Base-by-base conservation (phyloP, 2,329 filamentous ascomycete genomes). In the Clonostachys solani region DNA sequence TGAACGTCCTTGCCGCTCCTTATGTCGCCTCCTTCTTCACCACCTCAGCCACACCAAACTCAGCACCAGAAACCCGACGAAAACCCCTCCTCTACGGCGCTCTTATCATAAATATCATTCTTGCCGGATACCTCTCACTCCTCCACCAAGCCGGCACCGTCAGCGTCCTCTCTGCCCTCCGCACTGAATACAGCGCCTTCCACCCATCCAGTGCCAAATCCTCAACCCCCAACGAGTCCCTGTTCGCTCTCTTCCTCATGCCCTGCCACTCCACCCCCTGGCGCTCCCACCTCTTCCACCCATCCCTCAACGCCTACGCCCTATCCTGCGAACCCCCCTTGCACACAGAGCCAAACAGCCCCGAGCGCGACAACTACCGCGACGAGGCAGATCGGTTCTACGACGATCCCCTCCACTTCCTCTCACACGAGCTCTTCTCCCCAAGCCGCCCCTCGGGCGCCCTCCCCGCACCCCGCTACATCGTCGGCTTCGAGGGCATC, bases 221-320 rank as follows among this genome's bases (percentile, higher is more conserved):
- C 15, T 1, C 40, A 17, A 19, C 34, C 36, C 36, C 18, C 19
- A 51, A 56, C 35, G 57, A 69, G 35, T 76, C 80, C 49, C 73
- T 83, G 12, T 85, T 84, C 56, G 81, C 85, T 34, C 86, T 87
- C 17, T 96, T 97, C 68, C 77, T 99, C 19, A 95, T 92, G 78
- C 94, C 94, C 10, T 99, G 94, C 69, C 94, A 99, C 73, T 89
- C 87, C 54, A 97, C 92, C 1, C 92, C 94, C 3, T 97, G 94
- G 92, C 87, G 92, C 58, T 91, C 87, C 15, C 88, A 95, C 60
- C 78, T 97, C 37, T 75, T 95, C 50, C 81, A 94, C 60, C 81
- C 89, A 0, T 70, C 73, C 33, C 82, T 96, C 46, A 70, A 81
- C 49, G 91, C 90, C 5, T 92, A 92, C 74, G 92, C 92, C 0